Percentiles rank a stretch among this genome's conserved stretches.
Evolutionary conservation across 495 filamentous ascomycete species (phyloP).

Genomic region (Articulospora tetracladia): DNA sequence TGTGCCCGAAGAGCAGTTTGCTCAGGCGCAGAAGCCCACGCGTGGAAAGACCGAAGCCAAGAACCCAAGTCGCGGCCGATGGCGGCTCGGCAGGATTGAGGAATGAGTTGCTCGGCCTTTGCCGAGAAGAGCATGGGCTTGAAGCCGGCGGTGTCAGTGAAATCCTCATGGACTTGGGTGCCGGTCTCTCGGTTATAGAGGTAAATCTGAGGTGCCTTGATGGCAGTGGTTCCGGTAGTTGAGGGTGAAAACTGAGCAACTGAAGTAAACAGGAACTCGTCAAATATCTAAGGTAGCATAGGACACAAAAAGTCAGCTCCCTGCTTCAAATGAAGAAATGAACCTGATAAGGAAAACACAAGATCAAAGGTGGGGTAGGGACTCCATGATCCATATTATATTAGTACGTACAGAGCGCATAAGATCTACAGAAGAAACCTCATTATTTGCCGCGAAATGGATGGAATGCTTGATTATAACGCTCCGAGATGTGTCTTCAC

Average conservation of each 20-base stretch:
- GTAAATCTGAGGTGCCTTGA: constrained; percentile 46
- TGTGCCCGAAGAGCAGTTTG: constrained; percentile 33
- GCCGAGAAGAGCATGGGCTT: constrained; percentile 42
- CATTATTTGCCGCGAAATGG: constrained; percentile 41
- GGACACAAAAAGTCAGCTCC: constrained; percentile 2
- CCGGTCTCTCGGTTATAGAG: constrained; percentile 41
- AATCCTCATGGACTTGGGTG: constrained; percentile 51
- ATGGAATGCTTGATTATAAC: constrained; percentile 54
- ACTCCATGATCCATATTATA: constrained; percentile 16
- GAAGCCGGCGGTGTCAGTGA: constrained; percentile 42
- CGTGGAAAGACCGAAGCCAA: constrained; percentile 51
- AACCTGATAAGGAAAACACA: not conserved
- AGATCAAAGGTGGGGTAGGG: not conserved
- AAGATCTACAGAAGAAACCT: constrained; percentile 39
- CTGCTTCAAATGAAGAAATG: not conserved
- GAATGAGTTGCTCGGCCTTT: constrained; percentile 13
- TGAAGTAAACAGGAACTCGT: constrained; percentile 32
- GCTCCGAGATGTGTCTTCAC: not conserved
- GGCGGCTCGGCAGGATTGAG: constrained; percentile 16
- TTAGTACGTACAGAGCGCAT: constrained; percentile 53
- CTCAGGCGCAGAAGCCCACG: constrained; percentile 36
- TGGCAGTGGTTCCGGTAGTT: constrained; percentile 14
- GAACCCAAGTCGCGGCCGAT: constrained; percentile 48
- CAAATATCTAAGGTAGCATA: constrained; percentile 22
- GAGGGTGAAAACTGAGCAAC: constrained; percentile 27